phyloP scores from a whole-genome alignment of 441 rosid genomes.

The Erodium texanum region DNA sequence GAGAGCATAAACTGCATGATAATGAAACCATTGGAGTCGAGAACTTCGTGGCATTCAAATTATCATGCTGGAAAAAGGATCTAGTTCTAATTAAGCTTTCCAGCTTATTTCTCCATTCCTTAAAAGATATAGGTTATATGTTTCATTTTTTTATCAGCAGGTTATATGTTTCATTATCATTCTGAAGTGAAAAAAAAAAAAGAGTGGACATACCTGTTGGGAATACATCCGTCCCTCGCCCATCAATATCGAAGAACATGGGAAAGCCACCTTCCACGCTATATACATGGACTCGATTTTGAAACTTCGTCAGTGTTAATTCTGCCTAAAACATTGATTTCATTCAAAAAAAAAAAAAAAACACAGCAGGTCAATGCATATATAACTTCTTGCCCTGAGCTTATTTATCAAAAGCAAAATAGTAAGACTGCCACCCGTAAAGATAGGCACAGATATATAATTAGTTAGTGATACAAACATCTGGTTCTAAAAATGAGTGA shows the following conservation, averaged over 20 bases:
- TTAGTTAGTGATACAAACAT: too few relatives aligned
- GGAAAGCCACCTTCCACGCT: constrained; percentile 77
- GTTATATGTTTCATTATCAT: neutral
- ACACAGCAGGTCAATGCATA: neutral
- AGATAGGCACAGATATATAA: too few relatives aligned
- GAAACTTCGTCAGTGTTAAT: constrained; percentile 71
- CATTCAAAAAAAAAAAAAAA: constrained; percentile 4
- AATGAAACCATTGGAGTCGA: constrained; percentile 10
- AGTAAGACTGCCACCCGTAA: too few relatives aligned
- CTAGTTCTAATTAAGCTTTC: neutral
- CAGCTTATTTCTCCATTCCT: neutral
- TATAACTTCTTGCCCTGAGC: neutral
- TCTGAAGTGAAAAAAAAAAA: neutral
- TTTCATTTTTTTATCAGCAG: too few relatives aligned
- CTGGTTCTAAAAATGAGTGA: too few relatives aligned
- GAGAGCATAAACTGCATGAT: constrained; percentile 70
- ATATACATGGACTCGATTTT: constrained; percentile 66
- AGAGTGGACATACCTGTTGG: constrained; percentile 53
- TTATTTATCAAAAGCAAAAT: neutral
- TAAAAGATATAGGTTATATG: neutral
- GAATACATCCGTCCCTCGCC: constrained; percentile 67
- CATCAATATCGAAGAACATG: constrained; percentile 79
- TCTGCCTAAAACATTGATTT: constrained; percentile 45
- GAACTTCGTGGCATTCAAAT: neutral
- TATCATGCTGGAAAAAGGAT: neutral